Base-by-base conservation (phyloP, 129 eudicot genomes). In the Mikania micrantha region DNA sequence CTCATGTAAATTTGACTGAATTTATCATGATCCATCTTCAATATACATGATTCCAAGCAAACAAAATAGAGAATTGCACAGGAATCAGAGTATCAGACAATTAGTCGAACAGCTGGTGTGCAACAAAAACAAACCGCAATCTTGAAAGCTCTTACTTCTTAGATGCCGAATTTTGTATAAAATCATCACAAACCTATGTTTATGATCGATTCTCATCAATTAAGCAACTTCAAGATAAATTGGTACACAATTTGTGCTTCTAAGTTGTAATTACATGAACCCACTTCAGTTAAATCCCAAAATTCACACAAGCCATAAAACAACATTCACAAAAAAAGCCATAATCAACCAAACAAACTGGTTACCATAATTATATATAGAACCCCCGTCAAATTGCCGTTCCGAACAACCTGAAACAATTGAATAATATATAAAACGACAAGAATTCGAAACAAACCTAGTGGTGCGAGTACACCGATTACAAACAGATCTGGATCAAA, bases 401-500 rank as follows among this genome's bases (percentile, higher is more conserved):
- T 67, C 29, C 29, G 1, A 82, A 64, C 39, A 69, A 65, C 20
- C 22, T n/a, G 40, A 60, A 24, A 67, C 10, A 22, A 66, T 71
- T 58, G 56, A 60, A 17, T 35, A 24, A 28, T 5, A 22, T 13
- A 61, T 19, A 72, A 65, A 66, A 68, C 25, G 69, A 31, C 44
- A 62, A 77, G 73, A 64, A 24, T 19, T 50, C 49, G 52, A 42
- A 77, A 76, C 41, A 36, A 78, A 85, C 81, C 94, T 82, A 67
- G 80, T 70, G 50, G 77, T 45, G 64, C 70, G 79, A 49, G 58
- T 67, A 69, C 7, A 40, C 58, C 39, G 52, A 63, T 67, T 72
- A 41, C 59, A 58, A 56, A 68, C 77, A 81, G 96, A 88, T 88
- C 90, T 88, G 77, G 81, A 79, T 42, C 35, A 78, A 65, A 60